Evolutionary conservation across 768 basidiomycete species (phyloP).

Genomic region (Agaricus subrufescens): DNA sequence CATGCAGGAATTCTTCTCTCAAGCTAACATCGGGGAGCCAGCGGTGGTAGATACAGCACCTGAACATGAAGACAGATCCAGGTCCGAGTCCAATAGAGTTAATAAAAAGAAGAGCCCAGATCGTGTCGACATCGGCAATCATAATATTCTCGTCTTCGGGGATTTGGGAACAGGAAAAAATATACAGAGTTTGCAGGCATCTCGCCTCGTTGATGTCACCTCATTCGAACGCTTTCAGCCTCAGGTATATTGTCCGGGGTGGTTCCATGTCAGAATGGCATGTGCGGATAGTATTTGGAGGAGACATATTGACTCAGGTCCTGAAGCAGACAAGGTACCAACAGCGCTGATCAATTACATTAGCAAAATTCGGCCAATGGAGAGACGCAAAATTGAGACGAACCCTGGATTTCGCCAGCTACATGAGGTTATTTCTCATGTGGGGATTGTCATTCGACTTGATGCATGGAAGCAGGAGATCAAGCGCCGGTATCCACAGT

Average conservation of each 20-base stretch:
- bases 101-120: background rate
- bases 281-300: slow-evolving; percentile 26
- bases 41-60: background rate
- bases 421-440: slow-evolving; percentile 30
- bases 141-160: background rate
- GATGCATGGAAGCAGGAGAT: slow-evolving; percentile 26
- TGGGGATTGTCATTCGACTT: slow-evolving; percentile 19
- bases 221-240: slow-evolving; percentile 24
- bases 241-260: slow-evolving; percentile 26
- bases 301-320: slow-evolving; percentile 18
- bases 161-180: background rate
- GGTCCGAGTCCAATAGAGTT: background rate
- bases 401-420: slow-evolving; percentile 32
- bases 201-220: slow-evolving; percentile 16
- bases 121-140: background rate
- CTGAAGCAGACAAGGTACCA: slow-evolving; percentile 19
- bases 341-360: slow-evolving; percentile 9
- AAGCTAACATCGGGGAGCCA: background rate
- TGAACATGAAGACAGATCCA: background rate
- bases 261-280: slow-evolving; percentile 32
- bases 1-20: background rate
- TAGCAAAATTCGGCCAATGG: background rate
- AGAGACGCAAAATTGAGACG: slow-evolving; percentile 10
- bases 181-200: background rate
- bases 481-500: background rate